Evolutionary conservation across 2,329 filamentous ascomycete species (phyloP), one percentile per base, ranked within the genome.

Genomic region (Gyromitra esculenta): DNA sequence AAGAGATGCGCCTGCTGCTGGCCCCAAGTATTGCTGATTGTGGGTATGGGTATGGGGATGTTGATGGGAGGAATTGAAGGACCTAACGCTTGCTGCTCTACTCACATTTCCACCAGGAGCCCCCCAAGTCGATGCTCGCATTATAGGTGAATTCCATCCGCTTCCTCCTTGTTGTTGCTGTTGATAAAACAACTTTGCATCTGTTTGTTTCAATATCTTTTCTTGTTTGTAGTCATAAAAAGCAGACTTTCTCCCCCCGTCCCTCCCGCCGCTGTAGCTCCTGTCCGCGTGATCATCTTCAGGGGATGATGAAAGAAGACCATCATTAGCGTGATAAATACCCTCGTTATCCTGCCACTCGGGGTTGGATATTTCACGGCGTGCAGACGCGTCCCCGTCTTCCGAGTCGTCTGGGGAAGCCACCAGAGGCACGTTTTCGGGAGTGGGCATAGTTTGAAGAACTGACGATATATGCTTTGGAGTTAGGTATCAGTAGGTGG

Each of bases 131-230:
- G 77, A 73, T 43, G 79, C 69, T 31, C 76, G 60, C 59, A 79
- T 72, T 64, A 79, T 56, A 56, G 79, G 79, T 39, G 78, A 78
- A 84, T 81, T 79, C 83, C 82, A 81, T 84, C 76, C 78, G 41
- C 76, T 78, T 84, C 81, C 82, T 82, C 78, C 76, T 82, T 83
- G 60, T 78, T 83, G 60, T 78, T 81, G 74, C 52, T 84, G 86
- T 85, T 97, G 95, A 83, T 97, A 99, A 85, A 98, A 97, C 78
- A 97, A 88, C 84, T 97, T 98, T 76, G 95, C 93, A 83, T 99
- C 96, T 35, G 92, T 91, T 83, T 97, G 94, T 82, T 91, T 96
- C 90, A 97, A 92, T 82, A 95, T 92, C 81, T 96, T 96, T 84
- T 99, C 96, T 68, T 93, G 92, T 67, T 95, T 91, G 81, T 95